These are phyloP conservation scores for Trichoderma polysporum DNA, from an alignment of 2,329 filamentous ascomycete genomes.

Conservation along the genomic window DNA sequence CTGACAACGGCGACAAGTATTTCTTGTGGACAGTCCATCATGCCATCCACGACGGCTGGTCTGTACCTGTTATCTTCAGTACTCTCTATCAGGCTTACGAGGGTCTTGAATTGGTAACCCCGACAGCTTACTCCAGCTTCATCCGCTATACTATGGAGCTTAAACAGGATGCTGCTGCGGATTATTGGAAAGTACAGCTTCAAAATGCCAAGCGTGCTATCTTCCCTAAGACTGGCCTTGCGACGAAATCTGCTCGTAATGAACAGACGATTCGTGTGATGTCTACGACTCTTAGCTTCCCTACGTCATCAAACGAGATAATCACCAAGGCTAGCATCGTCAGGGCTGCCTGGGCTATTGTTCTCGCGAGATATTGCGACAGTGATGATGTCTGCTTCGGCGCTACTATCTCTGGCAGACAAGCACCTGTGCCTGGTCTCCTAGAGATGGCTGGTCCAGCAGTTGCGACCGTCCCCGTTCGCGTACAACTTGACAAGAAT, in stretches of 20 bases:
- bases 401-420: slow-evolving; percentile 31
- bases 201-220: slow-evolving; percentile 4
- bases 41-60: slow-evolving; percentile 28
- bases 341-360: slow-evolving; percentile 30
- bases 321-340: slow-evolving; percentile 26
- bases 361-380: slow-evolving; percentile 26
- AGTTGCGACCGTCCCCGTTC: slow-evolving; percentile 33
- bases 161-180: background rate
- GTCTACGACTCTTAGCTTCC: background rate
- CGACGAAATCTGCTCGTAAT: background rate
- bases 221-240: slow-evolving; percentile 10
- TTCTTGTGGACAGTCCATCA: slow-evolving; percentile 29
- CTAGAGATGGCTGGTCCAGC: slow-evolving; percentile 32
- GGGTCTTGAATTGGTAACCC: background rate
- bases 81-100: slow-evolving; percentile 19
- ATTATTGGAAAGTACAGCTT: slow-evolving; percentile 18
- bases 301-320: background rate
- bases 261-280: background rate
- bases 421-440: slow-evolving; percentile 29
- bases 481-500: slow-evolving; percentile 20
- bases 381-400: slow-evolving; percentile 30
- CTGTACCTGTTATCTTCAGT: slow-evolving; percentile 7
- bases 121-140: slow-evolving; percentile 21
- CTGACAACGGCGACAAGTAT: background rate
- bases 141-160: slow-evolving; percentile 18